Conservation (phyloP, 768 basidiomycete genomes). For the Tulasnella sp. region DNA sequence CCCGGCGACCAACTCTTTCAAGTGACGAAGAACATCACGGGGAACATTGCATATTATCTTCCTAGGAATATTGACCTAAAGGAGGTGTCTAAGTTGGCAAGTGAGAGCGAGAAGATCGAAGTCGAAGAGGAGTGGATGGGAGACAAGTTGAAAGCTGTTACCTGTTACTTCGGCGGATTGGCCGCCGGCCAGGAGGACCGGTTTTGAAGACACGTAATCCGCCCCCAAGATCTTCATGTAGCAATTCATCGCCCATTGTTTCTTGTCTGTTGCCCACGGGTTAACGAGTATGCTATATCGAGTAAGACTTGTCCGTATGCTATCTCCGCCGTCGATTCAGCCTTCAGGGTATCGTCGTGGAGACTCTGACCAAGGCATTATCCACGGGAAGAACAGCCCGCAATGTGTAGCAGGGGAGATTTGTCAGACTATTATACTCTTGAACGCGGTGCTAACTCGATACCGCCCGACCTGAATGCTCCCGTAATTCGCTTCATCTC, state of each 20-base stretch:
- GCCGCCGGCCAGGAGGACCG: constrained; percentile 66
- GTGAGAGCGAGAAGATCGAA: constrained; percentile 67
- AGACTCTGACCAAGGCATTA: neutral
- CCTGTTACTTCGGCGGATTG: constrained; percentile 91
- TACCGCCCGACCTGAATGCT: neutral
- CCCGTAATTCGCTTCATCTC: neutral
- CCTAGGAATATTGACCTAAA: constrained; percentile 78
- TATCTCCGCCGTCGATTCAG: neutral
- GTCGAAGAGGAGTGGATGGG: constrained; percentile 98
- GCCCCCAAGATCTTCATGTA: neutral
- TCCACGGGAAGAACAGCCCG: neutral
- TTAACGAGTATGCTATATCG: neutral
- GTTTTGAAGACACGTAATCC: constrained; percentile 41
- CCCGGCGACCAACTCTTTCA: constrained; percentile 82
- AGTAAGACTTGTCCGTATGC: neutral
- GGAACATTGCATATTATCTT: constrained; percentile 81
- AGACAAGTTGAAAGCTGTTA: constrained; percentile 87
- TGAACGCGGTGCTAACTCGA: neutral
- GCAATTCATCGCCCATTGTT: neutral
- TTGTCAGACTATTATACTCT: neutral
- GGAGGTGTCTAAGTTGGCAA: constrained; percentile 65
- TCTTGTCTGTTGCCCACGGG: neutral
- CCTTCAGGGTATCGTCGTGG: neutral
- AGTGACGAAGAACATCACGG: constrained; percentile 70
- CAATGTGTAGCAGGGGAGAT: neutral